Conservation (phyloP, 352 stramenopile genomes). For the Globisporangium apiculatum region DNA sequence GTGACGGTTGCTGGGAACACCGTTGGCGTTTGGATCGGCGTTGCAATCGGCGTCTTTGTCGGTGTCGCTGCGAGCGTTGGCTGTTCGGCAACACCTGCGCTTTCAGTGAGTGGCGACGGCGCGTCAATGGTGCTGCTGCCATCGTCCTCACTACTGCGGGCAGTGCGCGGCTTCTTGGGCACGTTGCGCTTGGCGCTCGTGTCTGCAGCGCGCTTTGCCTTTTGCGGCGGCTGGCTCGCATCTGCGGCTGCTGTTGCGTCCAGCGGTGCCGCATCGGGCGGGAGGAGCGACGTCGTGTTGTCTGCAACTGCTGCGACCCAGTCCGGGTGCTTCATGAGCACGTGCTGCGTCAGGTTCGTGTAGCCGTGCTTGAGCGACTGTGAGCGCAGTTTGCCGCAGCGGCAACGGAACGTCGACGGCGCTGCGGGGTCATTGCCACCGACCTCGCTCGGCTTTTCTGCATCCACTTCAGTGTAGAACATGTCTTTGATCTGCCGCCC, state of each 20-base stretch:
- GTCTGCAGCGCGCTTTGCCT: neutral
- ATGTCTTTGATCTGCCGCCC: slow-evolving; percentile 38
- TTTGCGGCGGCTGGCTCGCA: neutral
- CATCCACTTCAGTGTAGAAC: slow-evolving; percentile 35
- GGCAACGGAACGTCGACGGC: slow-evolving; percentile 37
- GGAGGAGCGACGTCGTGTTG: slow-evolving; percentile 16
- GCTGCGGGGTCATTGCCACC: neutral
- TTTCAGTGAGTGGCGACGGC: too few relatives aligned
- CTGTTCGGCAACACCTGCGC: too few relatives aligned
- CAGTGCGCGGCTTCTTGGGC: neutral
- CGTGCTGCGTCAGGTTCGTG: slow-evolving; percentile 61
- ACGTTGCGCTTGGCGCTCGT: neutral
- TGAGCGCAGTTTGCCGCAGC: slow-evolving; percentile 49
- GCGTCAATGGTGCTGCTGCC: neutral
- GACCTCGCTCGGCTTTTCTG: neutral
- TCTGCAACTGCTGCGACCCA: slow-evolving; percentile 30
- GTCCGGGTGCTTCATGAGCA: slow-evolving; percentile 54
- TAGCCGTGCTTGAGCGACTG: slow-evolving; percentile 52
- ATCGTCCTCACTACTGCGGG: neutral
- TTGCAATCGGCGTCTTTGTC: neutral
- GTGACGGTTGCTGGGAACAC: neutral
- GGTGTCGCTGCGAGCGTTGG: too few relatives aligned
- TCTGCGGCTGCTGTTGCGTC: neutral
- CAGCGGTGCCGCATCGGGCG: slow-evolving; percentile 7
- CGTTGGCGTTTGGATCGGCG: neutral